These are phyloP conservation scores for Colletotrichum falcatum DNA, from an alignment of 2,329 filamentous ascomycete species.

Conservation along the genomic window DNA sequence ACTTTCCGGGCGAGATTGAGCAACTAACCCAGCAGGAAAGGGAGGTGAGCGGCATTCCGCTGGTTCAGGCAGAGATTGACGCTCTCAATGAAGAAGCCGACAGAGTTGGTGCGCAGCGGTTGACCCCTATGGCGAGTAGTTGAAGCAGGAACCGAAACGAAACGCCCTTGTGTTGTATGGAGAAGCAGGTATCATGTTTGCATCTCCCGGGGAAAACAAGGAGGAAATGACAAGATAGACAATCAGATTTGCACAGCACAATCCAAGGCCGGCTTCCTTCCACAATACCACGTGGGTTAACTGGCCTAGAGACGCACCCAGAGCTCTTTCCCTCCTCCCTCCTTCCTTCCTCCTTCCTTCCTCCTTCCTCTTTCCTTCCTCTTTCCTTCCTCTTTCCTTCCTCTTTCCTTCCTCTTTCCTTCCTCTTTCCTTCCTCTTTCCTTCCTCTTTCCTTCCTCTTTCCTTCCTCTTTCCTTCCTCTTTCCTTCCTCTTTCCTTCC, in stretches of 20 bases:
- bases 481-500: neutral
- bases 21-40: conserved; percentile 64
- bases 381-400: neutral
- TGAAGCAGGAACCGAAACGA: neutral
- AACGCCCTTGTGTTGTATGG: too few species aligned
- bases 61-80: conserved; percentile 67
- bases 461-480: neutral
- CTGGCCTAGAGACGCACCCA: neutral
- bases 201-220: neutral
- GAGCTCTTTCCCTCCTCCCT: neutral
- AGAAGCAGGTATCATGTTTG: neutral
- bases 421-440: neutral
- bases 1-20: conserved; percentile 73
- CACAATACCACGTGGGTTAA: neutral
- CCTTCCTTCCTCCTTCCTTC: neutral
- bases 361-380: neutral
- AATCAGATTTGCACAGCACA: too few species aligned
- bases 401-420: neutral
- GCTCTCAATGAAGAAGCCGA: conserved; percentile 66
- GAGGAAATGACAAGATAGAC: neutral
- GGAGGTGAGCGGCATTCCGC: conserved; percentile 67
- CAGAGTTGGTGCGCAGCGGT: conserved; percentile 53
- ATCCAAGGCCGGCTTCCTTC: neutral
- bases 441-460: neutral
- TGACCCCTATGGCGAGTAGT: neutral